A percentile compares a stretch with the other conserved stretches of the same genome.
Conservation (phyloP, 176 grass and related monocot species). For the Guadua angustifolia region DNA sequence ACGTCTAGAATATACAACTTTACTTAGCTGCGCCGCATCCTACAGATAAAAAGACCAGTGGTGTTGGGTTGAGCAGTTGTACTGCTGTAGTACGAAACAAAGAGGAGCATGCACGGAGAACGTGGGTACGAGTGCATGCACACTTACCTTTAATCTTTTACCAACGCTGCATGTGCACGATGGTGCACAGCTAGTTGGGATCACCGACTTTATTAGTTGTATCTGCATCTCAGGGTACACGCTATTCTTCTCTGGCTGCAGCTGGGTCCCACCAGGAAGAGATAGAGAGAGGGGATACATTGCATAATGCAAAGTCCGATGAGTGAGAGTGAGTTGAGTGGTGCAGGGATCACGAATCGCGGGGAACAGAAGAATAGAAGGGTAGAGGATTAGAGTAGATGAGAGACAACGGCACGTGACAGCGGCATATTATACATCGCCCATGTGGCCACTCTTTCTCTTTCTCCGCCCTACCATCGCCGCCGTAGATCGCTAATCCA, state of each 20-base stretch:
- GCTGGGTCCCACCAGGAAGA: not conserved
- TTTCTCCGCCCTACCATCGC: not conserved
- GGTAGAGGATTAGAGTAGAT: no score
- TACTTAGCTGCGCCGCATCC: no score
- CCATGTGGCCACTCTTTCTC: not conserved
- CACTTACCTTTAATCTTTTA: not conserved
- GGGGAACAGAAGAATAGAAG: not conserved
- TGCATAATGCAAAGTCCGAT: not conserved
- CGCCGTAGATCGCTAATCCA: conserved; percentile 20
- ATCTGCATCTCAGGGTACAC: not conserved
- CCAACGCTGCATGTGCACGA: conserved; percentile 19
- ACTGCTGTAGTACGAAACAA: not conserved
- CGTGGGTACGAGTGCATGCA: conserved; percentile 35
- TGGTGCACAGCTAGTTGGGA: not conserved
- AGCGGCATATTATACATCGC: not conserved
- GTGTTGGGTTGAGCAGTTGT: not conserved
- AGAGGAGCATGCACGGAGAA: not conserved
- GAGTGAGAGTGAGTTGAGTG: conserved; percentile 8
- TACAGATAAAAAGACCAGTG: no score
- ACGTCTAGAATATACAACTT: no score
- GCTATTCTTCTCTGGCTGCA: not conserved
- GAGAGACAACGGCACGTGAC: conserved; percentile 12
- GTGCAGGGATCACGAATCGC: no score
- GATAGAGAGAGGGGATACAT: not conserved
- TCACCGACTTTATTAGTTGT: not conserved